A percentile compares a stretch with the other conserved stretches of the same genome.
Evolutionary conservation across 352 stramenopile species (phyloP).

Genomic region (Halophytophthora polymorphica): DNA sequence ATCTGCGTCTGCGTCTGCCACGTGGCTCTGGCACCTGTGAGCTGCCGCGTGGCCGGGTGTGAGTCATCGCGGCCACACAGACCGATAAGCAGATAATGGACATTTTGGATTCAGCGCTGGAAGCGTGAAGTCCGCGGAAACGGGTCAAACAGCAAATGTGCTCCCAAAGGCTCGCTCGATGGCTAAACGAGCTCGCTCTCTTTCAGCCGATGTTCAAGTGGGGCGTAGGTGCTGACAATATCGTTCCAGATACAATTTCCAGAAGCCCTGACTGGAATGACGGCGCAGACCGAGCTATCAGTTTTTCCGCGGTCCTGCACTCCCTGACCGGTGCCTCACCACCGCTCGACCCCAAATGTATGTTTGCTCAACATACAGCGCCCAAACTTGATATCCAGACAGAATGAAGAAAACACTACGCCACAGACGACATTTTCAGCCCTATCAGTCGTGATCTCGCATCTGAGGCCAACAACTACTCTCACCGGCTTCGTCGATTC

Average conservation of each 20-base stretch:
- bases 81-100: no score
- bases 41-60: no score
- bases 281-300: conserved; percentile 2
- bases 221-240: conserved; percentile 11
- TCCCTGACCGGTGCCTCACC: conserved; percentile 1
- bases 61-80: no score
- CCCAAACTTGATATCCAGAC: neutral
- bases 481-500: conserved; percentile 4
- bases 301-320: conserved; percentile 2
- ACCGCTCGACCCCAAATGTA: neutral
- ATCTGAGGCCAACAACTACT: neutral
- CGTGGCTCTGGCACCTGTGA: no score
- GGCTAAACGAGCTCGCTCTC: conserved; percentile 12
- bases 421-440: neutral
- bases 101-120: no score
- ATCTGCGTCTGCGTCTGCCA: no score
- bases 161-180: conserved; percentile 2
- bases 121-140: no score
- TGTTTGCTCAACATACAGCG: neutral
- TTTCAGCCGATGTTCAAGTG: conserved; percentile 15
- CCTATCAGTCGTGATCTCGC: neutral
- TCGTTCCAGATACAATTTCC: conserved; percentile 5
- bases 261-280: conserved; percentile 6
- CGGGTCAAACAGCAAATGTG: conserved; percentile 23
- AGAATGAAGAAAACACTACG: neutral